Evolutionary conservation across 2,329 filamentous ascomycete genomes (phyloP).

Genomic region (Penicillium sp.): DNA sequence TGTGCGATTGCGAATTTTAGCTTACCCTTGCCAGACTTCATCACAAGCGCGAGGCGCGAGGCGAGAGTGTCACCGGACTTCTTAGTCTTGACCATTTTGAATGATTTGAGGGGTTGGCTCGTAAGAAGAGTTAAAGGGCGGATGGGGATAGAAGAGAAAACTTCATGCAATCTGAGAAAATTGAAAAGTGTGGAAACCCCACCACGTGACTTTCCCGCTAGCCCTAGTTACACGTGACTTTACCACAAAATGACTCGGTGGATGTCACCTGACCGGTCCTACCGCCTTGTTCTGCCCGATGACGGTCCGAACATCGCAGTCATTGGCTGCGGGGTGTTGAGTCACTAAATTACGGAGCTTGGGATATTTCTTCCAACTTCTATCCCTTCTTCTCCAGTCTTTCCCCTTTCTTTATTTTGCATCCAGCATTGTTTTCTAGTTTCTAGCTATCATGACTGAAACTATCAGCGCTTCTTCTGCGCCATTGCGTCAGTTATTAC

Average conservation of each 20-base stretch:
- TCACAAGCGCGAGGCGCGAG: conserved; percentile 69
- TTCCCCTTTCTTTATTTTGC: conserved; percentile 4
- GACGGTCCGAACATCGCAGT: conserved; percentile 2
- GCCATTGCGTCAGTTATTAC: conserved; percentile 42
- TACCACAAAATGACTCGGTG: neutral
- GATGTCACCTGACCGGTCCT: neutral
- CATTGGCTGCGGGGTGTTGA: conserved; percentile 10
- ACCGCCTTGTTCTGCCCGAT: conserved; percentile 4
- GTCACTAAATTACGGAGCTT: neutral
- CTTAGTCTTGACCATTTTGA: conserved; percentile 67
- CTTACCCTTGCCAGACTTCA: conserved; percentile 57
- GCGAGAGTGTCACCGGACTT: conserved; percentile 83
- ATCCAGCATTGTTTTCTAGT: neutral
- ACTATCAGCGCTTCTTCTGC: conserved; percentile 18
- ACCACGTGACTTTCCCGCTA: neutral
- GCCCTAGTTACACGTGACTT: conserved; percentile 1
- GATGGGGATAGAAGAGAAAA: conserved; percentile 5
- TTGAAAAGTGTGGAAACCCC: neutral
- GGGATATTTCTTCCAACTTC: neutral
- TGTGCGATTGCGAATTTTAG: conserved; percentile 1
- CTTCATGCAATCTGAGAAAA: neutral
- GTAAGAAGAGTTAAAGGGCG: conserved; percentile 27
- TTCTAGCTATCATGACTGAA: conserved; percentile 28
- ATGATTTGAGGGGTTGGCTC: conserved; percentile 28
- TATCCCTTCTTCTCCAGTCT: neutral